Base-by-base conservation (phyloP, 2,329 filamentous ascomycete genomes). In the Neofusicoccum ribis region DNA sequence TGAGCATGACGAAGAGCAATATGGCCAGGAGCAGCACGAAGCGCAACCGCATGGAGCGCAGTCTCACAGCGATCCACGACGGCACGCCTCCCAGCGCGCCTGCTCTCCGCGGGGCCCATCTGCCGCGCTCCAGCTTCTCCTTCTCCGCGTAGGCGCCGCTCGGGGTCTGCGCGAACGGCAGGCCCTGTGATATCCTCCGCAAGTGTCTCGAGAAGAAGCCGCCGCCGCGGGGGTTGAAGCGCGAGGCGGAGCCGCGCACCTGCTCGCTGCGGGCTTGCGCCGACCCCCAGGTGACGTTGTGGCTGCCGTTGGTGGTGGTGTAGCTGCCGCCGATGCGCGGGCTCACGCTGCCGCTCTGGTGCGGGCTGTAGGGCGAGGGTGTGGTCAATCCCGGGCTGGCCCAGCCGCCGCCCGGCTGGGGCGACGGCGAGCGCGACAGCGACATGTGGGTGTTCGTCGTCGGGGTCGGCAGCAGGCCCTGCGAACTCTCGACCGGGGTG, bases 131-230 rank as follows among this genome's bases (percentile, higher is more conserved):
- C 27, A 86, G 75, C 79, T 93, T 95, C 72, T 96, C 91, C 77
- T 94, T 96, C 71, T 93, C 91, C 36, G 85, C 84, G 74, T 90
- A 89, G 66, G 72, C 76, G 69, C 86, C 85, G 56, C 43, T 46
- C n/a, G 61, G 39, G 34, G 61, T 3, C 3, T 63, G 49, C 6
- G 56, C 36, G 76, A 95, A 94, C 7, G 93, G 92, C 66, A 97
- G 80, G 68, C 88, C 92, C 71, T 87, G 89, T 4, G 91, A 95
- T 71, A 97, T 84, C 69, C 86, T 89, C 69, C 91, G 89, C 80
- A 92, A 91, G 77, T 96, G 91, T 69, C 91, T 88, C 65, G 88
- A 89, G 78, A 97, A 94, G 83, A 96, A 96, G 65, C 93, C 91
- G 72, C 91, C 89, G 74, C 92, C 92, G 72, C 90, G 88, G 9